Conservation (phyloP, 306 rosid genomes). For the Trichosanthes truncata region DNA sequence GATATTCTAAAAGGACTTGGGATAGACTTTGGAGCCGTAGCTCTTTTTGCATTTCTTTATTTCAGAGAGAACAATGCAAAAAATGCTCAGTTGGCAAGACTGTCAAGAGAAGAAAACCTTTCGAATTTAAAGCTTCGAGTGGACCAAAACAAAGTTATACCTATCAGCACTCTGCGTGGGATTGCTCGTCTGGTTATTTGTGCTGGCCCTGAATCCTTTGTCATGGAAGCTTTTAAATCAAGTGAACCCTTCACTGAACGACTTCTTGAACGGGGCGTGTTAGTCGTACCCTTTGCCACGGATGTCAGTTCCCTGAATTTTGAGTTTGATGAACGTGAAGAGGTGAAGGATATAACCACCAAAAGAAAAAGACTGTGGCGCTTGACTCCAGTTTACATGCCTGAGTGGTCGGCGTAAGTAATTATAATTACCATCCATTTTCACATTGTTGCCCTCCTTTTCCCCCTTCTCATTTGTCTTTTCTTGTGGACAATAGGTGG, state of each 20-base stretch:
- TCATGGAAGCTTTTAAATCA: slow-evolving; percentile 53
- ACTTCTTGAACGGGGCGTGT: slow-evolving; percentile 81
- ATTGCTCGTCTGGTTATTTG: slow-evolving; percentile 82
- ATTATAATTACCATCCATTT: not conserved
- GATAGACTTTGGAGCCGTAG: slow-evolving; percentile 74
- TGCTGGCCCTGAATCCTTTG: slow-evolving; percentile 60
- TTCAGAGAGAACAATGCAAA: slow-evolving; percentile 66
- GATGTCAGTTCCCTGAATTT: slow-evolving; percentile 52
- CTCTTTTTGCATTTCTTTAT: slow-evolving; percentile 67
- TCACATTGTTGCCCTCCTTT: not conserved
- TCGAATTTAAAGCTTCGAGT: slow-evolving; percentile 79
- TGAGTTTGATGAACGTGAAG: slow-evolving; percentile 56
- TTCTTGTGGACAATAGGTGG: slow-evolving; percentile 44
- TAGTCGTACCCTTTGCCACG: slow-evolving; percentile 66
- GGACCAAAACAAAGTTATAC: slow-evolving; percentile 50
- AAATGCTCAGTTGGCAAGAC: slow-evolving; percentile 64
- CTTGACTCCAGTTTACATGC: slow-evolving; percentile 41
- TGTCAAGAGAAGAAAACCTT: slow-evolving; percentile 76
- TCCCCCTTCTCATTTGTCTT: not conserved
- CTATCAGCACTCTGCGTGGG: slow-evolving; percentile 63
- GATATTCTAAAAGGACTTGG: slow-evolving; percentile 59
- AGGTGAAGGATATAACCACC: slow-evolving; percentile 26
- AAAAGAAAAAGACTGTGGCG: slow-evolving; percentile 89
- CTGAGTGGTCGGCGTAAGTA: slow-evolving; percentile 77
- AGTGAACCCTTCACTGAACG: slow-evolving; percentile 67